Conservation (phyloP, 306 rosid genomes). For the Pterocarpus santalinus region DNA sequence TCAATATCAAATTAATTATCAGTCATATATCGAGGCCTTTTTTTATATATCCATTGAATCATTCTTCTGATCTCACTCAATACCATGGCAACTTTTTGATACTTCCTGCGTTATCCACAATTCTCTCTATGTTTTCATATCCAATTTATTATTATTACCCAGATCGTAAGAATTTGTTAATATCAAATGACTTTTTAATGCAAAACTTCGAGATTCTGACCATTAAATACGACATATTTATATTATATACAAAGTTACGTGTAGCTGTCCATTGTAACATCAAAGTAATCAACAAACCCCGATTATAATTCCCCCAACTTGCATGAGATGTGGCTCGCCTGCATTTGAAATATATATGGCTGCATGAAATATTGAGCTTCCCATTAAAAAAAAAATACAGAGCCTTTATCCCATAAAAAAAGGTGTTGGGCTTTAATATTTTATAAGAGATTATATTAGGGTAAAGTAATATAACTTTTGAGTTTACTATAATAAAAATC, state of each 20-base stretch:
- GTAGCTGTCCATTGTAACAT: neutral
- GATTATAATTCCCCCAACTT: neutral
- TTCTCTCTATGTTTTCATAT: neutral
- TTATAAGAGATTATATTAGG: no score
- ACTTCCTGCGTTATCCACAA: neutral
- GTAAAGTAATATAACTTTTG: no score
- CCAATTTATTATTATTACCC: neutral
- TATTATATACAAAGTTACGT: no score
- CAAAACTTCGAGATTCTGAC: no score
- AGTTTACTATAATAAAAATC: no score
- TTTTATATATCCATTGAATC: neutral
- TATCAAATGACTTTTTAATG: no score
- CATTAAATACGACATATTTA: no score
- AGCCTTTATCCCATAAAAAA: no score
- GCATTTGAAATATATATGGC: no score
- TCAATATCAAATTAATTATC: neutral
- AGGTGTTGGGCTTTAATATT: no score
- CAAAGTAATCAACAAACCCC: neutral
- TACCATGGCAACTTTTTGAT: constrained; percentile 1
- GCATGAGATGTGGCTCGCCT: neutral
- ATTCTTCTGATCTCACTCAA: constrained; percentile 1
- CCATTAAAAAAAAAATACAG: no score
- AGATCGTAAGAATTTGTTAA: neutral
- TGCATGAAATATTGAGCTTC: no score
- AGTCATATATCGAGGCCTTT: constrained; percentile 2